Percentiles rank a stretch among this genome's conserved stretches.
Conservation (phyloP, 192 early-diverging fungal genomes). For the Chytriomyces hyalinus region DNA sequence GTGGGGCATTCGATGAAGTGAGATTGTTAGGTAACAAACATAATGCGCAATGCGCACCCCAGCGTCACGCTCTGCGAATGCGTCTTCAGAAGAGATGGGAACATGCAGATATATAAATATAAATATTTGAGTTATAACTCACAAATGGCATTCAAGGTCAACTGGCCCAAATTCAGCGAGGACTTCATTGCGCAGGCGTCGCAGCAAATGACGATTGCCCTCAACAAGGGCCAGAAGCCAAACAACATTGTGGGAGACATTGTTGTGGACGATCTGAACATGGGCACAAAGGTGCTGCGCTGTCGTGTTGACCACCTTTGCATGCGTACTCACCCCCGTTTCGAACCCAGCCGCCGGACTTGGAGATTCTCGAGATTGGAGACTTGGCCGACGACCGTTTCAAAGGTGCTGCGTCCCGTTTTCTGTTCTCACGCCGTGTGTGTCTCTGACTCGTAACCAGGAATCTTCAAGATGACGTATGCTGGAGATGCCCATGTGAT, state of each 20-base stretch:
- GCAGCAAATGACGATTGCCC: conserved; percentile 82
- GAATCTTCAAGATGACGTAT: conserved; percentile 93
- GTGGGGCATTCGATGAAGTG: not conserved
- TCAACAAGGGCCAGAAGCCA: conserved; percentile 94
- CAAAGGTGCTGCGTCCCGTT: conserved; percentile 57
- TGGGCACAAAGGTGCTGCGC: conserved; percentile 79
- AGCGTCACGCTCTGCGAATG: conserved; percentile 19
- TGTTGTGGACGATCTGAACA: conserved; percentile 87
- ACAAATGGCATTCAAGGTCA: conserved; percentile 77
- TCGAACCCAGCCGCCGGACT: conserved; percentile 79
- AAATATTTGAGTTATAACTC: not conserved
- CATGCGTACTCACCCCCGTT: not conserved
- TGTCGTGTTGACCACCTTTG: too few species aligned
- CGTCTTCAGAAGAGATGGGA: conserved; percentile 1
- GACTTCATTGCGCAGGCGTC: conserved; percentile 89
- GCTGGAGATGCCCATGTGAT: conserved; percentile 91
- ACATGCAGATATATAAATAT: not conserved
- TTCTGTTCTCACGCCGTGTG: not conserved
- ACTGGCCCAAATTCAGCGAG: conserved; percentile 89
- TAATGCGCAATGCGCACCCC: conserved; percentile 1
- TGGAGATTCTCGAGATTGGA: conserved; percentile 97
- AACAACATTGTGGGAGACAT: conserved; percentile 93
- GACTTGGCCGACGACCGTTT: conserved; percentile 94
- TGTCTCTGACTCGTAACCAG: not conserved
- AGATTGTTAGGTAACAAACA: not conserved